A percentile compares a stretch with the other conserved stretches of the same genome.
These are phyloP conservation scores for Teratosphaeria pseudoeucalypti DNA, from an alignment of 2,329 filamentous ascomycete genomes.

Conservation along the genomic window DNA sequence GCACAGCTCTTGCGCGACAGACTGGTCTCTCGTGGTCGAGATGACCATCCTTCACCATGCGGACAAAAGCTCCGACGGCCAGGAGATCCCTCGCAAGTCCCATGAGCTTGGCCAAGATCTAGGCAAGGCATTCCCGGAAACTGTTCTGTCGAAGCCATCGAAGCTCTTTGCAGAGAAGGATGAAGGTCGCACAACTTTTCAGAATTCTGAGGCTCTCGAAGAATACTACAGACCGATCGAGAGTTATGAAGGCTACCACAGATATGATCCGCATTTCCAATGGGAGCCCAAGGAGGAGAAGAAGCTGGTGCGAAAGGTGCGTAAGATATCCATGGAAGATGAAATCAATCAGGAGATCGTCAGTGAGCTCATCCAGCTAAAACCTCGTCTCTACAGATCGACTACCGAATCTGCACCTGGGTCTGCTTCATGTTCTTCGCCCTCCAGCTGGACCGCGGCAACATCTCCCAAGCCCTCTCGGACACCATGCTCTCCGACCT, in stretches of 20 bases:
- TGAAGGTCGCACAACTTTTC: slow-evolving; percentile 3
- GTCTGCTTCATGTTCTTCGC: slow-evolving; percentile 47
- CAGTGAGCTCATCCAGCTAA: not conserved
- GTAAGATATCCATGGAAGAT: not conserved
- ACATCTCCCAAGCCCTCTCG: slow-evolving; percentile 27
- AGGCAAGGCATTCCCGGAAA: not conserved
- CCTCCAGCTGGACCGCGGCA: slow-evolving; percentile 44
- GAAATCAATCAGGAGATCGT: too few relatives aligned
- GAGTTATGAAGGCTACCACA: slow-evolving; percentile 47
- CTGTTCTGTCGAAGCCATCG: not conserved
- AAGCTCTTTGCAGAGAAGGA: not conserved
- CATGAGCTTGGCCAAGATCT: not conserved
- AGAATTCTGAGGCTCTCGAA: slow-evolving; percentile 3
- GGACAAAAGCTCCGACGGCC: not conserved
- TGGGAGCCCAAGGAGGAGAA: slow-evolving; percentile 50
- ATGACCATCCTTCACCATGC: not conserved
- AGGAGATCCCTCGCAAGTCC: not conserved
- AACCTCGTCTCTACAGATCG: slow-evolving; percentile 29
- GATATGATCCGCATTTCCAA: slow-evolving; percentile 46
- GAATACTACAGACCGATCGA: slow-evolving; percentile 14
- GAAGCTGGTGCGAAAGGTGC: slow-evolving; percentile 43
- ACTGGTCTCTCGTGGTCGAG: not conserved
- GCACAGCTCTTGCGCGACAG: not conserved
- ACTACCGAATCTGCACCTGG: slow-evolving; percentile 41
- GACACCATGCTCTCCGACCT: slow-evolving; percentile 39